Percentiles rank a stretch among this genome's conserved stretches.
Conservation (phyloP, 2,329 filamentous ascomycete species). For the Lecanicillium sp. region DNA sequence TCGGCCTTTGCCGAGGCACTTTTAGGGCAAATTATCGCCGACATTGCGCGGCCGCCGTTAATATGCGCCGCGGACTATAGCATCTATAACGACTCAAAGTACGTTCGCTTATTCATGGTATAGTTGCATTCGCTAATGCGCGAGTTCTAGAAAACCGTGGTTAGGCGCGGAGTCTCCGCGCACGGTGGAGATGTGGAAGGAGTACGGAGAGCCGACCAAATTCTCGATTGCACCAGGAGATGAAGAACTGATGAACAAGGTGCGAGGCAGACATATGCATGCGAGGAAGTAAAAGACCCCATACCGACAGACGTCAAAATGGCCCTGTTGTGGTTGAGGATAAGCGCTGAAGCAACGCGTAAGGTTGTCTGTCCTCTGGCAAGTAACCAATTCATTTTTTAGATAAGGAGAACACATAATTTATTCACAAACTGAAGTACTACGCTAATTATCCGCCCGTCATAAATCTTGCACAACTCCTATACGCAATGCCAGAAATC, state of each 20-base stretch:
- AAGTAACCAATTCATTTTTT: too few species aligned
- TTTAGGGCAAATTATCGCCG: slow-evolving; percentile 19
- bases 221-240: neutral
- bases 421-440: too few species aligned
- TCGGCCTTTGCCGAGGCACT: slow-evolving; percentile 11
- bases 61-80: slow-evolving; percentile 2
- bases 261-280: neutral
- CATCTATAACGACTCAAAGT: slow-evolving; percentile 1
- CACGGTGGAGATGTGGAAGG: slow-evolving; percentile 11
- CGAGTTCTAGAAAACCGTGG: neutral
- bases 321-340: too few species aligned
- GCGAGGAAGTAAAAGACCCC: too few species aligned
- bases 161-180: slow-evolving; percentile 14
- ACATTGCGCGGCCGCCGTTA: slow-evolving; percentile 17
- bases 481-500: too few species aligned
- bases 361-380: too few species aligned
- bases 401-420: too few species aligned
- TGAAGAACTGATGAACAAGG: neutral
- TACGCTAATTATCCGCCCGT: too few species aligned
- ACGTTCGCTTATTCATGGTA: neutral
- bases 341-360: too few species aligned
- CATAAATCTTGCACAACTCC: too few species aligned
- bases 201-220: neutral
- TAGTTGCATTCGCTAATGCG: neutral
- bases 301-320: too few species aligned